Base-by-base conservation (phyloP, 2,329 filamentous ascomycete species). In the Cladosporium cucumerinum region DNA sequence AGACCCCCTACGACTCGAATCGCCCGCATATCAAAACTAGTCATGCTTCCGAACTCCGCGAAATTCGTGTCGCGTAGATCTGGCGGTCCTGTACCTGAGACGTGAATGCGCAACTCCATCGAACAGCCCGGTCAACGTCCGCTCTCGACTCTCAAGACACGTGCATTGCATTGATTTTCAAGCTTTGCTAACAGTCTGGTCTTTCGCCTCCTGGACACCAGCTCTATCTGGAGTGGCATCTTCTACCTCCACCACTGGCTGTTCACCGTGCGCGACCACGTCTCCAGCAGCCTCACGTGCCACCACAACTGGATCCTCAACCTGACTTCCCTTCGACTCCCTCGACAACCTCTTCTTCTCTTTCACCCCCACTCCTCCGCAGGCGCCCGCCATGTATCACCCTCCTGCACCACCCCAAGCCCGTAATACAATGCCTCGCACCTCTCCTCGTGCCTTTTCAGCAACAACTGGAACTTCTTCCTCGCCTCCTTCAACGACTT, bases 361-460 rank as follows among this genome's bases (percentile, higher is more conserved):
- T 25, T 25, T 36, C 36, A 25, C 28, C 4, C 32, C 36, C 14
- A 58, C 16, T 58, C 21, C n/a, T 51, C 43, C 28, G 58, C 58
- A 8, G 58, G 58, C 26, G 58, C 43, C 21, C 58, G 30, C 48
- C 26, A 61, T 6, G 43, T 48, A 63, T 55, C 61, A 5, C 61
- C 43, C 39, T 57, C 51, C 34, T 57, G 32, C 23, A 64, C 54
- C 23, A 43, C n/a, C 10, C 62, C 62, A 16, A 59, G 25, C 62
- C 62, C 62, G 46, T 59, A 64, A 32, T 64, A 59, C 43, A 64
- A n/a, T 10, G 54, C 62, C 46, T 64, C 62, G 54, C 62, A 64
- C 62, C 62, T 51, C 55, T 32, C 39, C 43, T 59, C 62, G 21
- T 64, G 62, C 46, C 62, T 51, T 43, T 59, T 64, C 21, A 21